Base-by-base conservation (phyloP, 78 protist species). In the Isochrysis galbana region DNA sequence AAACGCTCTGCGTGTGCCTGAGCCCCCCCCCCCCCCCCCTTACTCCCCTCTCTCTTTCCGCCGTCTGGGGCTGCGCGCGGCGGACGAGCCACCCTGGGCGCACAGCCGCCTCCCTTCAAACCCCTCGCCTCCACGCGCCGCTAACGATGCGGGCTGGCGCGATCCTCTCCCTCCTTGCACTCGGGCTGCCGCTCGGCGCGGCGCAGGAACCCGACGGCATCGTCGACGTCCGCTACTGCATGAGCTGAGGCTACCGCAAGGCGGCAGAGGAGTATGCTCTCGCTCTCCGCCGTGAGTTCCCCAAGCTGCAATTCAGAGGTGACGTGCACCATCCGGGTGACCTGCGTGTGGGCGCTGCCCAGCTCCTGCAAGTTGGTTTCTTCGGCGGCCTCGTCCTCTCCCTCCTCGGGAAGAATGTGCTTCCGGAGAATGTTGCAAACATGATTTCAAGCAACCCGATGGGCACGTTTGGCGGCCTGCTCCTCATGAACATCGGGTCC, bases 231-330 rank as follows among this genome's bases (percentile, higher is more conserved):
- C 44, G 23, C 32, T 77, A 39, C 47, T 77, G 84, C 46, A 77
- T 77, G 84, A 77, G 84, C 84, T 77, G 84, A 77, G 84, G 84
- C 44, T 77, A 77, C 46, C 3, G 23, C 48, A 77, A 77, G 46
- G 84, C 46, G 46, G 5, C 2, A 23, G 84, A 77, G 46, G 84
- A 77, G 47, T 77, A 39, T 39, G 84, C 46, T 4, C 84, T 41
- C 0, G 84, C 84, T 1, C 84, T 77, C 48, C 45, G 22, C 22
- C 44, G 46, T 29, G 84, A 77, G 19, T 77, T 22, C 84, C 84
- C 84, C 1, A 17, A 77, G 34, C 11, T 77, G 47, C 4, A 2
- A 3, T 10, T 39, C 26, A 1, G 3, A 5, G 84, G 84, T 32
- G 7, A 10, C 32, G 5, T 32, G n/a, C n/a, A 23, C 22, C 21